Base-by-base conservation (phyloP, 805 yeast genomes). In the Candida khao-thaluensis region DNA sequence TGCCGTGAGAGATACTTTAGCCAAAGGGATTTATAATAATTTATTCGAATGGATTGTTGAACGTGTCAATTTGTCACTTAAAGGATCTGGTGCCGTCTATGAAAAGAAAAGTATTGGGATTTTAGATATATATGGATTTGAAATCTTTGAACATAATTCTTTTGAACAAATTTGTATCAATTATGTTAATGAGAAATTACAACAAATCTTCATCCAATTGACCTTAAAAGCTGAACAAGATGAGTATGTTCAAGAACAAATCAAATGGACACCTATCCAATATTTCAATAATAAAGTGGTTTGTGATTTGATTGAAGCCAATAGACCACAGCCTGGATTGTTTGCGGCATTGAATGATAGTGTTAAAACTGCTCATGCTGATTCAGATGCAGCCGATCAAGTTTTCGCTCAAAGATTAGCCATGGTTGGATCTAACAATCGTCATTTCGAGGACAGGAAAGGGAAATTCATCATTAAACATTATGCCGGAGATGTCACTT, bases 401-500 rank as follows among this genome's bases (percentile, higher is more conserved):
- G 86, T 95, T 1, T 93, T 93, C 63, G 85, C 93, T 12, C 96
- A 88, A 70, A 77, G 97, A 64, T 72, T 93, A 54, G 85, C 88
- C 50, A 74, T 86, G 79, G 85, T 93, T 42, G 73, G 72, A 7
- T 71, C 89, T 5, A 63, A 76, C 16, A 90, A 89, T 60, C 83
- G 86, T 17, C 95, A 93, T 60, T 89, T 93, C 57, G 96, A 90
- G 53, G 76, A 85, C 52, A 81, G 99, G 56, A 81, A 85, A 47
- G 77, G 82, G 23, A 91, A 93, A 60, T 93, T 93, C 51, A 69
- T 93, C 40, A 79, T 93, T 56, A 90, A 87, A 66, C 99, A 93
- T 65, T 93, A 93, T 67, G 99, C 99, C 16, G 99, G 99, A 57
- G 99, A 93, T 66, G 99, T 93, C 34, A 85, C 89, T 9, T 93